These are phyloP conservation scores for Candolleomyces eurysporus DNA, from an alignment of 768 basidiomycete species.

Conservation along the genomic window DNA sequence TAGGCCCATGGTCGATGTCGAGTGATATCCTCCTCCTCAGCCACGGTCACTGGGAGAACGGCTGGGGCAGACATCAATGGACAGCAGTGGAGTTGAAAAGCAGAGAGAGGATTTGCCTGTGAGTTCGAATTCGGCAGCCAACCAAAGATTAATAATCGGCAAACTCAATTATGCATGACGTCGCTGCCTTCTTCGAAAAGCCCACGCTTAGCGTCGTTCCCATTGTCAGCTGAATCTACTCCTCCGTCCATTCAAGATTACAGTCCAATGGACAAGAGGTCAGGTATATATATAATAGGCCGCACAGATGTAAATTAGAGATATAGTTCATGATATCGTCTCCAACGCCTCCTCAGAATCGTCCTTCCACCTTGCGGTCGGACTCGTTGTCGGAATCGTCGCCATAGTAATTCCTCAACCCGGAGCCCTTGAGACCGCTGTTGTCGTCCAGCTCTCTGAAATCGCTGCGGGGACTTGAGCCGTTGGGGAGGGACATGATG, in stretches of 20 bases:
- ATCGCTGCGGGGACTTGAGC: slow-evolving; percentile 46
- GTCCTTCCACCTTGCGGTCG: slow-evolving; percentile 31
- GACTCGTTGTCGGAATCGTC: slow-evolving; percentile 40
- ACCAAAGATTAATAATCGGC: background rate
- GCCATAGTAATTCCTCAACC: slow-evolving; percentile 51
- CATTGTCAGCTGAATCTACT: too few species aligned
- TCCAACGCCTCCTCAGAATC: slow-evolving; percentile 26
- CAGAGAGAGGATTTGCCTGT: background rate
- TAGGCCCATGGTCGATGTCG: slow-evolving; percentile 16
- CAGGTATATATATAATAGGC: background rate
- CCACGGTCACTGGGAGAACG: background rate
- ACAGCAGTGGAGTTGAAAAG: background rate
- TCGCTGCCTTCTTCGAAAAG: background rate
- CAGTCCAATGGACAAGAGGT: too few species aligned
- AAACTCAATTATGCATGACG: background rate
- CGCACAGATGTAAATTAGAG: background rate
- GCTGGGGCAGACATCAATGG: slow-evolving; percentile 5
- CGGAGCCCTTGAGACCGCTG: slow-evolving; percentile 50
- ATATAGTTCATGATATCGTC: background rate
- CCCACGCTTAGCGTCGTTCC: too few species aligned
- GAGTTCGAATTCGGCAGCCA: background rate
- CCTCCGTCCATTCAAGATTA: too few species aligned
- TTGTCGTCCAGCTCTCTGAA: slow-evolving; percentile 53
- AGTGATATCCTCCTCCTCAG: slow-evolving; percentile 43
- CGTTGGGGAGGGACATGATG: slow-evolving; percentile 53